Evolutionary conservation across 2,329 filamentous ascomycete genomes (phyloP).

Genomic region (Cladorrhinum sp.): DNA sequence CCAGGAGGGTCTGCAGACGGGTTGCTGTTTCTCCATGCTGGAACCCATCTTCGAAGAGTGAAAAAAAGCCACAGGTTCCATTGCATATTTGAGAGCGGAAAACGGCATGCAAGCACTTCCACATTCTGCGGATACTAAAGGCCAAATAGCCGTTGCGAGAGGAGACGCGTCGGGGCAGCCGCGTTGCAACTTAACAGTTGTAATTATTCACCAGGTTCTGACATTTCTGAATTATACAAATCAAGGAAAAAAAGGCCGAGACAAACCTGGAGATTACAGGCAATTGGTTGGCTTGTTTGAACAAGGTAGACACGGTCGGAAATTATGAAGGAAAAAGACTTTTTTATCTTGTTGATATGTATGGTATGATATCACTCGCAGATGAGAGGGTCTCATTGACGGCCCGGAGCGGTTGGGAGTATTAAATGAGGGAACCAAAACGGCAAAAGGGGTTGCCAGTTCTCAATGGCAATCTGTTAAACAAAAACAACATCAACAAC

Average conservation of each 20-base stretch:
- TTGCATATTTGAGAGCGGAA: background rate
- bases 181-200: background rate
- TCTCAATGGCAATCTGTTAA: constrained; percentile 12
- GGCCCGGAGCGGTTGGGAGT: constrained; percentile 1
- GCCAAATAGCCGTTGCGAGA: background rate
- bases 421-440: background rate
- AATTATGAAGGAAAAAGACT: background rate
- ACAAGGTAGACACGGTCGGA: background rate
- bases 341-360: background rate
- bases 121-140: background rate
- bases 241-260: too few relatives aligned
- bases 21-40: background rate
- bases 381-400: background rate
- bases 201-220: background rate
- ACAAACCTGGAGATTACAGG: background rate
- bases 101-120: background rate
- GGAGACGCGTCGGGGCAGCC: background rate
- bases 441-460: background rate
- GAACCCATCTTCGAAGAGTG: background rate
- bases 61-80: background rate
- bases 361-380: background rate
- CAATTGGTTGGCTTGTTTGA: too few relatives aligned
- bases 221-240: background rate
- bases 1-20: background rate
- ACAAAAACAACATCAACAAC: constrained; percentile 15